Evolutionary conservation across 192 early-diverging fungal species (phyloP).

Genomic region (Jimgerdemannia lactiflua): DNA sequence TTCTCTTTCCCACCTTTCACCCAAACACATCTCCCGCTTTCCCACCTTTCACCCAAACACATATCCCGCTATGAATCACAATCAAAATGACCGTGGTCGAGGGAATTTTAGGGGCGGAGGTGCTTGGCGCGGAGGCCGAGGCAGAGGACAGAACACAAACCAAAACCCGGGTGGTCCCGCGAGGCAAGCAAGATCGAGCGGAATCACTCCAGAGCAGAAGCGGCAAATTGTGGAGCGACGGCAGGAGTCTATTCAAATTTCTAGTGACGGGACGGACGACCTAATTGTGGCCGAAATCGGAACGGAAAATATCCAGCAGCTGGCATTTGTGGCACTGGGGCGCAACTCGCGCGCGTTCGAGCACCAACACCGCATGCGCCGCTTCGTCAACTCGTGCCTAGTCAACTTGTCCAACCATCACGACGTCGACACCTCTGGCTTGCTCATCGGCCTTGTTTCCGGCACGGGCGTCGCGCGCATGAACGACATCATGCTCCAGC

Average conservation of each 20-base stretch:
- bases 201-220: background rate
- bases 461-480: slow-evolving; percentile 13
- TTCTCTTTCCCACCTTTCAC: no score
- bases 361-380: slow-evolving; percentile 11
- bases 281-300: background rate
- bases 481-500: slow-evolving; percentile 20
- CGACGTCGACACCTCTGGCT: slow-evolving; percentile 16
- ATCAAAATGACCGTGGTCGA: background rate
- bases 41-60: no score
- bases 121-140: no score
- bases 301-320: background rate
- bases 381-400: slow-evolving; percentile 27
- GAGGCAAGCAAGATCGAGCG: background rate
- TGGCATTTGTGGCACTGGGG: background rate
- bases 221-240: background rate
- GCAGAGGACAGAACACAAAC: background rate
- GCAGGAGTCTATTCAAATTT: background rate
- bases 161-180: background rate
- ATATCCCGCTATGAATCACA: background rate
- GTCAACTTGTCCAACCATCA: slow-evolving; percentile 33
- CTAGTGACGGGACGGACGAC: background rate
- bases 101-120: background rate
- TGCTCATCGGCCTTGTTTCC: slow-evolving; percentile 17
- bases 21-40: no score
- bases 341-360: background rate